phyloP scores from a whole-genome alignment of 169 alveolate species.

The Theileria equi region DNA sequence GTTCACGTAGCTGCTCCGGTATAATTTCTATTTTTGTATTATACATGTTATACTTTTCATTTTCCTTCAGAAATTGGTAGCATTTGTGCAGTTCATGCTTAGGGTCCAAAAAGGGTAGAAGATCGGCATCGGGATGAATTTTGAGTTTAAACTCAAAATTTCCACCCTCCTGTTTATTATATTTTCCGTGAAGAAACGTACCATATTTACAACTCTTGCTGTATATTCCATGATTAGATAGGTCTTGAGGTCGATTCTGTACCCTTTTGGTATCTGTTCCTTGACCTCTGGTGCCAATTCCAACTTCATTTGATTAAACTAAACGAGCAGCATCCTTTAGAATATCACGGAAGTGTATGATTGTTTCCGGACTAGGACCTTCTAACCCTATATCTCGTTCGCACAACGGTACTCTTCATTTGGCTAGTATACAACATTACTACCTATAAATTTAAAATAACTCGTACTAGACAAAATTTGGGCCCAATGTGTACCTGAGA shows the following conservation, averaged over 20 bases:
- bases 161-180: constrained; percentile 24
- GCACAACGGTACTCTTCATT: too few species aligned
- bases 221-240: constrained; percentile 43
- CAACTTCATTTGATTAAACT: background rate
- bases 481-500: too few species aligned
- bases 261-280: constrained; percentile 16
- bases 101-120: constrained; percentile 46
- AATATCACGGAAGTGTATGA: too few species aligned
- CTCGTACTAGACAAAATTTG: too few species aligned
- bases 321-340: too few species aligned
- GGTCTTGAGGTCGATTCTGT: constrained; percentile 11
- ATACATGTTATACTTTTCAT: constrained; percentile 3
- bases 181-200: background rate
- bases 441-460: too few species aligned
- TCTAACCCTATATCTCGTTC: too few species aligned
- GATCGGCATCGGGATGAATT: constrained; percentile 20
- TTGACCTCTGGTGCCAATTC: constrained; percentile 14
- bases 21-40: background rate
- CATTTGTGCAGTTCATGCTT: constrained; percentile 24
- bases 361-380: too few species aligned
- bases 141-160: constrained; percentile 51
- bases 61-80: constrained; percentile 9
- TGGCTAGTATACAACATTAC: too few species aligned
- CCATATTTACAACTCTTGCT: constrained; percentile 33
- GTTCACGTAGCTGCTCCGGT: constrained; percentile 2